Conservation (phyloP, 768 basidiomycete genomes). For the Xerocomellus chrysenteron region DNA sequence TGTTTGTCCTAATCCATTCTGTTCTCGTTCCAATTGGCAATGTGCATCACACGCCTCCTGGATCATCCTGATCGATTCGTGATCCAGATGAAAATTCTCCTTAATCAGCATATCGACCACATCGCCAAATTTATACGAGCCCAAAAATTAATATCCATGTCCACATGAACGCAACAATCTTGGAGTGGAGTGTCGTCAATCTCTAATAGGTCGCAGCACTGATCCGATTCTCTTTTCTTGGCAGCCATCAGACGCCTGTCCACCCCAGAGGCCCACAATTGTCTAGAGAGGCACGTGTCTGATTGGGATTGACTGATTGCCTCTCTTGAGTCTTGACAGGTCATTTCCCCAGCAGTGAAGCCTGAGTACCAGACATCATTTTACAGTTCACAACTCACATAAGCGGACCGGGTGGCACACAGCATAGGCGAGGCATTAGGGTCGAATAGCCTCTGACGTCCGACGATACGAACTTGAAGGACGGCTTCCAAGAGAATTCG, state of each 20-base stretch:
- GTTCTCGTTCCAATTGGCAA: conserved; percentile 1
- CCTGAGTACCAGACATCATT: not conserved
- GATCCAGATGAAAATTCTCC: conserved; percentile 15
- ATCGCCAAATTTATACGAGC: not conserved
- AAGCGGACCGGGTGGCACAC: not conserved
- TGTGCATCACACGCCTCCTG: not conserved
- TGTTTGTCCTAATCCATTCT: not conserved
- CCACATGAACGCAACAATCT: conserved; percentile 1
- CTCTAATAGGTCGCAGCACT: not conserved
- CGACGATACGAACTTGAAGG: not conserved
- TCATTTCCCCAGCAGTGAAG: not conserved
- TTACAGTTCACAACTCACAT: not conserved
- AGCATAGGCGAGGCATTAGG: not conserved
- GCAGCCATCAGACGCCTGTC: not conserved
- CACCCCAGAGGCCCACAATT: not conserved
- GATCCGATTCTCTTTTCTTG: not conserved
- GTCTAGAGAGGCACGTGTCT: not conserved
- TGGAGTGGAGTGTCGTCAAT: not conserved
- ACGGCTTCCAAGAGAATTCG: not conserved
- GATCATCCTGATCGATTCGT: conserved; percentile 15
- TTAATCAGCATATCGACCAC: conserved; percentile 3
- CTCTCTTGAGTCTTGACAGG: not conserved
- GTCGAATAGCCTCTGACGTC: not conserved
- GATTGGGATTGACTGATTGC: not conserved
- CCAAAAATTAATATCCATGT: not conserved